Conservation (phyloP, 768 basidiomycete species). For the Podaxis sp. region DNA sequence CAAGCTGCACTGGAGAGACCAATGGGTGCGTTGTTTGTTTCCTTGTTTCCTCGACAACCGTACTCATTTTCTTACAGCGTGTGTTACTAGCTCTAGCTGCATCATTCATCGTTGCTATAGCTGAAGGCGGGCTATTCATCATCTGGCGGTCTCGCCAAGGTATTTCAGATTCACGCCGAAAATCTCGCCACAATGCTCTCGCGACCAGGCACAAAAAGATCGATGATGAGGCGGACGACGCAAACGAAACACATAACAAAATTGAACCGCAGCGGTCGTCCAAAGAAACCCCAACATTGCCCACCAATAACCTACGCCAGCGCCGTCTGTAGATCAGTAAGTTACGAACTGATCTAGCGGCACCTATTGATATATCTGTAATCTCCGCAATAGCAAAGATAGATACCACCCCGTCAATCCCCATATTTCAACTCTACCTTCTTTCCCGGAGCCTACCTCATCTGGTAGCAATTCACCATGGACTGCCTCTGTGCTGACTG, state of each 20-base stretch:
- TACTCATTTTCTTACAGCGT: conserved; percentile 32
- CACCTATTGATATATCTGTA: conserved; percentile 41
- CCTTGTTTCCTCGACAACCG: not conserved
- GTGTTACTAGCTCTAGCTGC: conserved; percentile 58
- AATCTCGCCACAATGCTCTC: conserved; percentile 14
- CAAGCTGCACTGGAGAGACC: conserved; percentile 57
- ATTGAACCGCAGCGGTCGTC: conserved; percentile 2
- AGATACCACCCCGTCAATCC: conserved; percentile 85
- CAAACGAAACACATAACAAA: conserved; percentile 11
- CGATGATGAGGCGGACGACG: conserved; percentile 20
- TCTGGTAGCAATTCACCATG: conserved; percentile 16
- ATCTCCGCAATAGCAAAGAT: conserved; percentile 50
- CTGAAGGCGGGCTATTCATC: conserved; percentile 67
- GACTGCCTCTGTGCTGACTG: conserved; percentile 23
- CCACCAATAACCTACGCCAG: conserved; percentile 3
- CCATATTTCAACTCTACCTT: conserved; percentile 66
- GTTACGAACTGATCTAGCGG: conserved; percentile 9
- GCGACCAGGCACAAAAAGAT: conserved; percentile 32
- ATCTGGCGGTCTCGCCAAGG: conserved; percentile 62
- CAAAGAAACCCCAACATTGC: not conserved
- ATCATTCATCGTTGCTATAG: conserved; percentile 61
- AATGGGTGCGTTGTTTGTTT: conserved; percentile 57
- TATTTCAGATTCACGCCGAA: conserved; percentile 12
- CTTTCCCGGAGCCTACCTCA: conserved; percentile 37
- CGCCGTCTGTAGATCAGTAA: conserved; percentile 6